phyloP scores from a whole-genome alignment of 2,329 filamentous ascomycete genomes.

The Colletotrichum sp. region DNA sequence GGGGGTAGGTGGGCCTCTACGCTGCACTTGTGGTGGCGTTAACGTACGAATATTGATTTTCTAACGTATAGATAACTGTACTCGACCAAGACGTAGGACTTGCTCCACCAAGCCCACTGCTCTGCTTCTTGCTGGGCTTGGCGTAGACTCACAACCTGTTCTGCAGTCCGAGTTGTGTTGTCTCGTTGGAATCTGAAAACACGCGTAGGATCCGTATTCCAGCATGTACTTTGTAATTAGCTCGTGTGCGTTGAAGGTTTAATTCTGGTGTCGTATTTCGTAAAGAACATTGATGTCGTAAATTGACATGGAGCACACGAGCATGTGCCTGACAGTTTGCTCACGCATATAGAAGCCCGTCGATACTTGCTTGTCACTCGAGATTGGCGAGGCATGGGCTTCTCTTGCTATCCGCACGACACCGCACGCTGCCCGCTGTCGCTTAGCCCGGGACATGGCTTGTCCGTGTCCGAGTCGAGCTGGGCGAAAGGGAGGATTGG shows the following conservation, averaged over 20 bases:
- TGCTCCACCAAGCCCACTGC: slow-evolving; percentile 3
- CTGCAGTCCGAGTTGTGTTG: neutral
- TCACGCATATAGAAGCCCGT: neutral
- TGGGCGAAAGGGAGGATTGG: neutral
- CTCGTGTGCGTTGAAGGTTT: neutral
- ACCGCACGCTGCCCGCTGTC: neutral
- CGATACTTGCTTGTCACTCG: neutral
- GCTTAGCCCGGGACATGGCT: neutral
- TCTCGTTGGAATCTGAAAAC: neutral
- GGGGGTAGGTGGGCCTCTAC: no score
- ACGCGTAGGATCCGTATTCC: neutral
- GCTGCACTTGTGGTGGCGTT: no score
- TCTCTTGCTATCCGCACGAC: neutral
- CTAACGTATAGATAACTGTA: no score
- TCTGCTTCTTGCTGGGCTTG: slow-evolving; percentile 1
- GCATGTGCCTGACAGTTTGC: neutral
- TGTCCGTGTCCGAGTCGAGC: neutral
- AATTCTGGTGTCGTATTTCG: neutral
- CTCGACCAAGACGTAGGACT: neutral
- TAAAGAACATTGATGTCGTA: neutral
- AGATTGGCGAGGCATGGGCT: neutral
- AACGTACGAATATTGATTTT: no score
- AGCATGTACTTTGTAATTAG: neutral
- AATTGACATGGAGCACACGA: neutral
- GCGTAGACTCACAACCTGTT: slow-evolving; percentile 9